These are phyloP conservation scores for Ceratocystis diversiconidia DNA, from an alignment of 2,329 filamentous ascomycete species.

Conservation along the genomic window DNA sequence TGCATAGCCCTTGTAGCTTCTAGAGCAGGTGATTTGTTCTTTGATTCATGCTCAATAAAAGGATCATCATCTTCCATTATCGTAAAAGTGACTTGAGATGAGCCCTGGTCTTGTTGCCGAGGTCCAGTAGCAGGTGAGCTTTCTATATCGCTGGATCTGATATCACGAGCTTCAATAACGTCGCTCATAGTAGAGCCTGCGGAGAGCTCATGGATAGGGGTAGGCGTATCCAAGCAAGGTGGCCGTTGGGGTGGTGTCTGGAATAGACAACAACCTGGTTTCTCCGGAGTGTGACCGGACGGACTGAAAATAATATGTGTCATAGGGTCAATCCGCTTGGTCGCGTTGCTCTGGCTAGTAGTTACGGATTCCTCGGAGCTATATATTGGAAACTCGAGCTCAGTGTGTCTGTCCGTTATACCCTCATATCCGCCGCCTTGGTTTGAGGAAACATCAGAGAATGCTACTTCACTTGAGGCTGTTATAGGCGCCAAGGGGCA, in stretches of 20 bases:
- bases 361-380: background rate
- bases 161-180: background rate
- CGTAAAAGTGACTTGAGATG: background rate
- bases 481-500: background rate
- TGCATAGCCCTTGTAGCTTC: background rate
- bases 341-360: background rate
- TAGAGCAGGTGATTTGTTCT: background rate
- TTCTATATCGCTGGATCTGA: background rate
- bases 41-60: conserved; percentile 2
- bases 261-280: background rate
- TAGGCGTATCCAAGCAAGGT: background rate
- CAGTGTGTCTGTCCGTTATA: background rate
- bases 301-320: too few species aligned
- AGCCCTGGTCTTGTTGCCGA: background rate
- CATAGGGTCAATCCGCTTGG: background rate
- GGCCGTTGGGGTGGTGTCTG: background rate
- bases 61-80: background rate
- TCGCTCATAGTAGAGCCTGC: background rate
- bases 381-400: background rate
- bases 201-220: background rate
- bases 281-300: background rate
- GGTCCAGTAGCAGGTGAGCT: background rate
- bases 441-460: background rate
- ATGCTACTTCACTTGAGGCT: background rate
- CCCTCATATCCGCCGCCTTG: background rate